Conservation (phyloP, 129 eudicot genomes). For the Heracleum sosnowskyi region DNA sequence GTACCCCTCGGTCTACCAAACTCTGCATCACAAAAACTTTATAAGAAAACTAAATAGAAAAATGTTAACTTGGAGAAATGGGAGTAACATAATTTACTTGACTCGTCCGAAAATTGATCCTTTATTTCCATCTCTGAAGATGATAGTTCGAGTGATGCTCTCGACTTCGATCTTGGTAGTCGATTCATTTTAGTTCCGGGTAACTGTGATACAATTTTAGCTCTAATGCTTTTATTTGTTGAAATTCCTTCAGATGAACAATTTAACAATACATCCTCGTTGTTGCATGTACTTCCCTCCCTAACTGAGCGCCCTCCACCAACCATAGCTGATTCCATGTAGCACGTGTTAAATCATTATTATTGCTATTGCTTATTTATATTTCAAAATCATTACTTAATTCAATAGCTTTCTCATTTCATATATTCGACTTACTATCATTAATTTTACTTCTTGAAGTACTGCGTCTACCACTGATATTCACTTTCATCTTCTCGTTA, state of each 20-base stretch:
- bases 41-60: constrained; percentile 9
- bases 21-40: constrained; percentile 34
- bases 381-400: constrained; percentile 6
- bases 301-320: constrained; percentile 21
- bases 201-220: constrained; percentile 36
- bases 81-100: constrained; percentile 37
- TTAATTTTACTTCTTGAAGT: constrained; percentile 18
- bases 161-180: constrained; percentile 33
- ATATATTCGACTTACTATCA: not conserved
- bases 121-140: constrained; percentile 33
- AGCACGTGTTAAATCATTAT: constrained; percentile 21
- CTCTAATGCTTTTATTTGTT: constrained; percentile 30
- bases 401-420: constrained; percentile 1
- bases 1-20: constrained; percentile 29
- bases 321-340: constrained; percentile 18
- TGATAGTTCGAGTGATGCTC: constrained; percentile 35
- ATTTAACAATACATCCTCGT: constrained; percentile 14
- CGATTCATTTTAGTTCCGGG: constrained; percentile 37
- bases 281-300: constrained; percentile 11
- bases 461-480: constrained; percentile 17
- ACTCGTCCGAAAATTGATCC: constrained; percentile 29
- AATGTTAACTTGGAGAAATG: not conserved
- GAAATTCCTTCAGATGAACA: constrained; percentile 28
- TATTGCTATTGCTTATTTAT: constrained; percentile 19
- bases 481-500: constrained; percentile 20